phyloP scores from a whole-genome alignment of 164 flowering plant genomes.

The Annona squamosa region DNA sequence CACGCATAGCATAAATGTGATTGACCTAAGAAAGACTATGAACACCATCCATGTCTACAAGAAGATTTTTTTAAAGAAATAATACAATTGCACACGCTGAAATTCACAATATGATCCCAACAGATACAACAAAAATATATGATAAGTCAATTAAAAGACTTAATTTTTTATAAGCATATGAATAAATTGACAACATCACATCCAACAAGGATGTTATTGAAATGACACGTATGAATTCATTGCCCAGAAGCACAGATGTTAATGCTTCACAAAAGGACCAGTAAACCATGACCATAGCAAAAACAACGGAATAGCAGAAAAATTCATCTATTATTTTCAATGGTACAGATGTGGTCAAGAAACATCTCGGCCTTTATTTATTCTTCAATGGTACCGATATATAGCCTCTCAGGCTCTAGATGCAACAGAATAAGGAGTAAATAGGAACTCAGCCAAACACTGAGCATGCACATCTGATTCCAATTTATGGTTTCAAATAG shows the following conservation, averaged over 20 bases:
- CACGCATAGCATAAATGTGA: background rate
- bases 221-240: background rate
- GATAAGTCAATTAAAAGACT: too few relatives aligned
- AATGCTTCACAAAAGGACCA: background rate
- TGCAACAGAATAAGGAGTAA: background rate
- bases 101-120: background rate
- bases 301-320: background rate
- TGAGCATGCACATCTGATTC: too few relatives aligned
- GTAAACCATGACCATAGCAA: background rate
- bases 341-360: too few relatives aligned
- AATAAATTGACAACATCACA: background rate
- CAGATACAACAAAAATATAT: too few relatives aligned
- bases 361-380: too few relatives aligned
- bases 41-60: background rate
- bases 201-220: background rate
- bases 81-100: background rate
- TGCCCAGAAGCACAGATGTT: background rate
- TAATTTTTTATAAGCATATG: too few relatives aligned
- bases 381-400: background rate
- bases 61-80: background rate
- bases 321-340: too few relatives aligned
- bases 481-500: background rate
- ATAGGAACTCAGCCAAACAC: background rate
- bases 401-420: background rate
- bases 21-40: background rate